Conservation (phyloP, 257 asterid species). For the Nyctanthes arbortristis region DNA sequence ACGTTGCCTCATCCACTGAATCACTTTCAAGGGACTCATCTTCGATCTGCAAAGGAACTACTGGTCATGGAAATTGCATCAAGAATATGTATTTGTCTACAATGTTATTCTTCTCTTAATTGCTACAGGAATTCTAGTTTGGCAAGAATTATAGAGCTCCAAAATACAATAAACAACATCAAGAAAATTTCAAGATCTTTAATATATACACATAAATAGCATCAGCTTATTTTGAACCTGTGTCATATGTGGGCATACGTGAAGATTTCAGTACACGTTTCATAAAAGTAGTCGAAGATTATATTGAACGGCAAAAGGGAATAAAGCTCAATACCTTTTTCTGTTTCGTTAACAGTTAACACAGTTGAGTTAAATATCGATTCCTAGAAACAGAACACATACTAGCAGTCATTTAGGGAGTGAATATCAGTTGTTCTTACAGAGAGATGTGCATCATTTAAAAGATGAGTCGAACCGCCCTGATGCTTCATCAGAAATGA, state of each 20-base stretch:
- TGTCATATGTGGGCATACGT: not conserved
- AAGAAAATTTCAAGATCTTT: not conserved
- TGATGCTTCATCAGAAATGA: slow-evolving; percentile 67
- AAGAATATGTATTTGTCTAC: slow-evolving; percentile 4
- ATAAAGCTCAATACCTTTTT: not conserved
- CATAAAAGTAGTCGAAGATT: not conserved
- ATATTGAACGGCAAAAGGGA: not conserved
- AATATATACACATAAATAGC: not conserved
- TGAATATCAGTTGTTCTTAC: slow-evolving; percentile 36
- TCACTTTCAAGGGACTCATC: slow-evolving; percentile 31
- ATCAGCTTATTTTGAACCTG: not conserved
- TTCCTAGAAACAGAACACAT: slow-evolving; percentile 1
- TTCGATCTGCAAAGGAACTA: slow-evolving; percentile 38
- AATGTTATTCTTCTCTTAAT: not conserved
- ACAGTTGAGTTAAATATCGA: not conserved
- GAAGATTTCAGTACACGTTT: slow-evolving; percentile 2
- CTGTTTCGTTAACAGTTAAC: slow-evolving; percentile 4
- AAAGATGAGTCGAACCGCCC: slow-evolving; percentile 32
- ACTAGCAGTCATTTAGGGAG: slow-evolving; percentile 14
- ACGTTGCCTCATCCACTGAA: slow-evolving; percentile 33
- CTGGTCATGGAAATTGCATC: slow-evolving; percentile 10
- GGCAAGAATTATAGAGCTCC: slow-evolving; percentile 9
- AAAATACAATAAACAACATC: not conserved
- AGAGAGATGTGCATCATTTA: slow-evolving; percentile 33
- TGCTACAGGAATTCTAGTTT: not conserved